These are phyloP conservation scores for Ogataea ganodermae DNA, from an alignment of 805 yeast species.

Conservation along the genomic window DNA sequence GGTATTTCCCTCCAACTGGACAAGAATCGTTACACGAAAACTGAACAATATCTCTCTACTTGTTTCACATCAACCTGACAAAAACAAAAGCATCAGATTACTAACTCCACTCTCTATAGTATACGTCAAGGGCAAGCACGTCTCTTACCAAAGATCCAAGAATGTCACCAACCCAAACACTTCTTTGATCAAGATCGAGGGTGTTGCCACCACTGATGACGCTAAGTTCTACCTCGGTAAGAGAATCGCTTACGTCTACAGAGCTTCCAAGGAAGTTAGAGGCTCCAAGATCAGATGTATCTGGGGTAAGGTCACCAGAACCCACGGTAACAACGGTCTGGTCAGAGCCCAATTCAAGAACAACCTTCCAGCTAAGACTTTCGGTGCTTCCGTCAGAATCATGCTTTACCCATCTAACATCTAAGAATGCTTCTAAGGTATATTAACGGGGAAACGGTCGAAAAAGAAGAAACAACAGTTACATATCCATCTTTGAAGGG, in stretches of 20 bases:
- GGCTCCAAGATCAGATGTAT: constrained; percentile 99
- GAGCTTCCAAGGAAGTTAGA: constrained; percentile 96
- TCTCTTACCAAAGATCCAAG: constrained; percentile 99
- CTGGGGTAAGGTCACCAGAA: constrained; percentile 99
- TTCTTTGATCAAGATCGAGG: constrained; percentile 96
- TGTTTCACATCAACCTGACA: background rate
- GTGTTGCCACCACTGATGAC: constrained; percentile 87
- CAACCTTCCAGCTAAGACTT: constrained; percentile 99
- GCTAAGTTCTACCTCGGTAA: constrained; percentile 99
- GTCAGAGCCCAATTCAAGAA: constrained; percentile 99
- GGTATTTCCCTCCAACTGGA: no score
- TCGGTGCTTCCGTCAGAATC: constrained; percentile 99
- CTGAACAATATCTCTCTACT: no score
- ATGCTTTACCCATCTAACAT: constrained; percentile 99
- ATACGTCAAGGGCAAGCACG: constrained; percentile 99
- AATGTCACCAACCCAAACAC: constrained; percentile 96
- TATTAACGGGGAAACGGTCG: constrained; percentile 12
- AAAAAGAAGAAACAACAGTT: constrained; percentile 13
- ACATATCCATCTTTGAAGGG: constrained; percentile 13
- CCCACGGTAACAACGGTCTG: constrained; percentile 98
- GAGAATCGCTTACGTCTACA: constrained; percentile 99
- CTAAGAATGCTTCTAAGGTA: constrained; percentile 50
- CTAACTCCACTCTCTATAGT: constrained; percentile 47
- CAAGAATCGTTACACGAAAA: no score
- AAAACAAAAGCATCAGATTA: background rate